Percentiles rank a stretch among this genome's conserved stretches.
phyloP scores from a whole-genome alignment of 495 filamentous ascomycete species.

The Xylaria grammica region DNA sequence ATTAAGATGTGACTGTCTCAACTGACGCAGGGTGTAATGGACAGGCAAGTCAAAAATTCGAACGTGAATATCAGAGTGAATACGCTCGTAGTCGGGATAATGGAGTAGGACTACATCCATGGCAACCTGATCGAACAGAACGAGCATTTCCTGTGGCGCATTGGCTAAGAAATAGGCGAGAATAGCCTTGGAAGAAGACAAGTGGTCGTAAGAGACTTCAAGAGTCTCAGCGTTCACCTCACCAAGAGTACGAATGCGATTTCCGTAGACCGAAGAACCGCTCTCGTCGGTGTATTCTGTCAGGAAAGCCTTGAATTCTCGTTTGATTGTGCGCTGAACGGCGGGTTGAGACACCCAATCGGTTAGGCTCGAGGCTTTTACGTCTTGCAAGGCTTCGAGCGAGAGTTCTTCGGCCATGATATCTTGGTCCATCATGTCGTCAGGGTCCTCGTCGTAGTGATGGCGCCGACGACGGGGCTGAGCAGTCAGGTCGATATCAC shows the following conservation, averaged over 20 bases:
- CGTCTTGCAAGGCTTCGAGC: conserved; percentile 87
- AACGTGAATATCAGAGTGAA: conserved; percentile 97
- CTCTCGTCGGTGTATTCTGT: conserved; percentile 91
- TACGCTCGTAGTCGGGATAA: conserved; percentile 96
- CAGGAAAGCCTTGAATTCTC: conserved; percentile 96
- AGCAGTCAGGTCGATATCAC: conserved; percentile 77
- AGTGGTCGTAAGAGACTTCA: conserved; percentile 93
- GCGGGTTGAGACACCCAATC: conserved; percentile 94
- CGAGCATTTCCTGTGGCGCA: conserved; percentile 88
- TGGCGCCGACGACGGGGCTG: conserved; percentile 80
- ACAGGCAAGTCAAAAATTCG: conserved; percentile 94
- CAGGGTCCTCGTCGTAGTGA: conserved; percentile 90
- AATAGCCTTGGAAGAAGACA: conserved; percentile 87
- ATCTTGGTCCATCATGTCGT: conserved; percentile 88
- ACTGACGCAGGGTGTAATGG: conserved; percentile 93
- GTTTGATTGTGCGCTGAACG: conserved; percentile 89
- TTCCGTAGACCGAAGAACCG: conserved; percentile 91
- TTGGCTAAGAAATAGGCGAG: conserved; percentile 98
- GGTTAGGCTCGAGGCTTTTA: conserved; percentile 89
- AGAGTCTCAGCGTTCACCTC: conserved; percentile 95
- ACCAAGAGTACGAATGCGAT: conserved; percentile 88
- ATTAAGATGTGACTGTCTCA: conserved; percentile 96
- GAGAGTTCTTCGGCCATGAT: conserved; percentile 95
- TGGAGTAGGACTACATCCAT: conserved; percentile 94
- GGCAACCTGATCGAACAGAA: conserved; percentile 95